phyloP scores from a whole-genome alignment of 1,139 yeast species.

The Yamadazyma trypodendri region DNA sequence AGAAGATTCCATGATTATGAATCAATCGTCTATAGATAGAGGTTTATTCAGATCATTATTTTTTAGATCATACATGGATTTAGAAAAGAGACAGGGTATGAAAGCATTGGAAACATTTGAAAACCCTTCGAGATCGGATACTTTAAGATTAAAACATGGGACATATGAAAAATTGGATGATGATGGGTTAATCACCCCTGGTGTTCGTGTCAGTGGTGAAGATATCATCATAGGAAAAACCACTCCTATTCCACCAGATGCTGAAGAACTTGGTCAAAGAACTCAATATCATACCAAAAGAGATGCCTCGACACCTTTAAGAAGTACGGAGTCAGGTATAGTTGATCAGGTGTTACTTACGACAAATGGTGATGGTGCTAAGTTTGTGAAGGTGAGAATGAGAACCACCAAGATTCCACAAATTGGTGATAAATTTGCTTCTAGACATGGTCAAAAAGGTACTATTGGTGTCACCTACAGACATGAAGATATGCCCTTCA shows the following conservation, averaged over 20 bases:
- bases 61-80: conserved; percentile 97
- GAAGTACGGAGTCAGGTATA: conserved; percentile 97
- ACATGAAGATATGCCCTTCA: conserved; percentile 98
- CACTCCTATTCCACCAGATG: conserved; percentile 97
- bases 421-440: conserved; percentile 98
- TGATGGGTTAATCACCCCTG: conserved; percentile 97
- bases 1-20: conserved; percentile 99
- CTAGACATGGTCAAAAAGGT: conserved; percentile 99
- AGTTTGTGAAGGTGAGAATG: conserved; percentile 97
- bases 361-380: conserved; percentile 96
- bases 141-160: conserved; percentile 93
- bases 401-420: conserved; percentile 98
- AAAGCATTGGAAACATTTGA: conserved; percentile 94
- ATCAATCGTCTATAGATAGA: conserved; percentile 94
- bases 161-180: conserved; percentile 97
- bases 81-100: conserved; percentile 98
- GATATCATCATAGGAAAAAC: conserved; percentile 98
- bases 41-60: conserved; percentile 94
- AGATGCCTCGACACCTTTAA: conserved; percentile 95
- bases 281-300: conserved; percentile 97
- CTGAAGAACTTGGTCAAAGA: conserved; percentile 97
- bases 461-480: conserved; percentile 98
- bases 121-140: conserved; percentile 91
- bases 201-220: conserved; percentile 97
- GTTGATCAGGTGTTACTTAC: conserved; percentile 96